Conservation (phyloP, 257 asterid genomes). For the Eucommia ulmoides region DNA sequence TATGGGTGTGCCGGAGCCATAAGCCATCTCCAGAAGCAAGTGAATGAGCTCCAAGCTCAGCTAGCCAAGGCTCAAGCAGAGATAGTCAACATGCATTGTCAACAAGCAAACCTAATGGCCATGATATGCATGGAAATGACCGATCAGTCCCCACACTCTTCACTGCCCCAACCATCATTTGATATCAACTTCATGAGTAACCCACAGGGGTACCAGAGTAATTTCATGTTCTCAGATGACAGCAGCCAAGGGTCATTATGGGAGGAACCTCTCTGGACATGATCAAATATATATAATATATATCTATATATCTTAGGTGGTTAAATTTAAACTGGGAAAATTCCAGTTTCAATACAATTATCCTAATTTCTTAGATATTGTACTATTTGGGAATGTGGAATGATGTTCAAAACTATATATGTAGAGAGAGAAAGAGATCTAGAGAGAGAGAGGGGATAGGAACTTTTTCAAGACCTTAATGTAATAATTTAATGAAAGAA, state of each 20-base stretch:
- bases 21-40: conserved; percentile 63
- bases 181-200: conserved; percentile 13
- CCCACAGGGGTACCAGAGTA: conserved; percentile 15
- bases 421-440: no score
- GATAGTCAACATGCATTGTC: conserved; percentile 53
- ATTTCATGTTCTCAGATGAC: conserved; percentile 31
- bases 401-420: no score
- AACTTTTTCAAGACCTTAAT: background rate
- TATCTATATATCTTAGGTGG: background rate
- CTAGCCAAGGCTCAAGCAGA: conserved; percentile 62
- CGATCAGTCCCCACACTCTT: conserved; percentile 16
- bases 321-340: background rate
- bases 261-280: conserved; percentile 42
- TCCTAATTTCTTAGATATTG: background rate
- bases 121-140: conserved; percentile 46
- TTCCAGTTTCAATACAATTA: background rate
- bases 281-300: background rate
- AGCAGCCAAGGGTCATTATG: conserved; percentile 27
- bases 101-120: conserved; percentile 61
- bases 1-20: conserved; percentile 76
- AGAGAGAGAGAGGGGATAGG: no score
- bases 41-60: conserved; percentile 56
- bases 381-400: no score
- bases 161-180: conserved; percentile 18
- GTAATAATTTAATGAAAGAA: background rate